These are phyloP conservation scores for Xylariaceae sp. DNA, from an alignment of 2,329 filamentous ascomycete genomes.

Conservation along the genomic window DNA sequence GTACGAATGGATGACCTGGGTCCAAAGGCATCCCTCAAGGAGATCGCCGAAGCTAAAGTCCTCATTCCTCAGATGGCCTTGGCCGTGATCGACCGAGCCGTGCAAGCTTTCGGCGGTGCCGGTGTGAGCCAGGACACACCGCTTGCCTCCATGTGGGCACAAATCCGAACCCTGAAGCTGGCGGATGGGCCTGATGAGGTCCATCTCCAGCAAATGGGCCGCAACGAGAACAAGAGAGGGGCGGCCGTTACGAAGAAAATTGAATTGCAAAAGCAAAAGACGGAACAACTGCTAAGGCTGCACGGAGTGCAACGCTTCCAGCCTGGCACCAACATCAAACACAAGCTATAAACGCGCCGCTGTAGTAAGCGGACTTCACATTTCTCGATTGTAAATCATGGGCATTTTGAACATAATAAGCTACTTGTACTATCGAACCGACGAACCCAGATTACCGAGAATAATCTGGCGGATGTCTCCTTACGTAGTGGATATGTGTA, in stretches of 20 bases:
- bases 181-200: slow-evolving; percentile 97
- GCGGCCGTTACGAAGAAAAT: slow-evolving; percentile 58
- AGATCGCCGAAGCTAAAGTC: slow-evolving; percentile 95
- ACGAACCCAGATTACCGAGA: no score
- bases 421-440: not conserved
- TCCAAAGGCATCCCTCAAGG: slow-evolving; percentile 83
- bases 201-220: slow-evolving; percentile 75
- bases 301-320: slow-evolving; percentile 47
- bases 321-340: slow-evolving; percentile 49
- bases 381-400: slow-evolving; percentile 11
- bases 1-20: slow-evolving; percentile 88
- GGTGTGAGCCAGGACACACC: slow-evolving; percentile 95
- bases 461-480: no score
- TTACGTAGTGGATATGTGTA: no score
- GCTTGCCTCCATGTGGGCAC: slow-evolving; percentile 76
- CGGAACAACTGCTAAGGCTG: slow-evolving; percentile 61
- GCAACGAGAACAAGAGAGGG: slow-evolving; percentile 72
- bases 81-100: slow-evolving; percentile 85
- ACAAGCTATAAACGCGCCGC: slow-evolving; percentile 41
- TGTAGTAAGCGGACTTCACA: not conserved
- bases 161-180: slow-evolving; percentile 75
- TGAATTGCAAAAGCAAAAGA: slow-evolving; percentile 59
- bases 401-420: slow-evolving; percentile 1
- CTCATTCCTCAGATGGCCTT: slow-evolving; percentile 78
- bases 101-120: slow-evolving; percentile 87